Evolutionary conservation across 2,329 filamentous ascomycete species (phyloP).

Genomic region (Penicillium sp.): DNA sequence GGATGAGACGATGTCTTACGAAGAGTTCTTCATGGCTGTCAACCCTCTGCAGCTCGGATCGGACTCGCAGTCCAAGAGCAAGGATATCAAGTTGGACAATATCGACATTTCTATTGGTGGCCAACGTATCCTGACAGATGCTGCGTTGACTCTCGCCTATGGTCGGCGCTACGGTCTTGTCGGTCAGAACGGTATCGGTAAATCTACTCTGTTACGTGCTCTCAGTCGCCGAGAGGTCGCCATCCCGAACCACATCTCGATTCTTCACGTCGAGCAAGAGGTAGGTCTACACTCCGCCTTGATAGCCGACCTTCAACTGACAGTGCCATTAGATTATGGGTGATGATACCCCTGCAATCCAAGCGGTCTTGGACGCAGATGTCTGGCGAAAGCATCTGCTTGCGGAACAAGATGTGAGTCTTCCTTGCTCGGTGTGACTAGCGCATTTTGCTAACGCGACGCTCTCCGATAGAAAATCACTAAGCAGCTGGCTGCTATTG

Average conservation of each 20-base stretch:
- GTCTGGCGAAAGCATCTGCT: slow-evolving; percentile 97
- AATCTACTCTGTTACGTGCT: slow-evolving; percentile 90
- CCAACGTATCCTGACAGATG: slow-evolving; percentile 85
- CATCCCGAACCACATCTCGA: slow-evolving; percentile 96
- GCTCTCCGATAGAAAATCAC: slow-evolving; percentile 66
- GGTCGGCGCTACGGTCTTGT: slow-evolving; percentile 95
- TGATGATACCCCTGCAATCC: slow-evolving; percentile 91
- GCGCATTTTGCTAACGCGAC: slow-evolving; percentile 1
- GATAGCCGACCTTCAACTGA: slow-evolving; percentile 19
- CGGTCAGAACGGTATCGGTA: slow-evolving; percentile 98
- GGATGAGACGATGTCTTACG: slow-evolving; percentile 85
- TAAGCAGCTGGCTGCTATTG: slow-evolving; percentile 72
- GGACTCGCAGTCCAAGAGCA: slow-evolving; percentile 77
- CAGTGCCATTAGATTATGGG: slow-evolving; percentile 69
- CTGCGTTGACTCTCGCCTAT: slow-evolving; percentile 85
- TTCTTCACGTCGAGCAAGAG: slow-evolving; percentile 98
- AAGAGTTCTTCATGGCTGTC: slow-evolving; percentile 99
- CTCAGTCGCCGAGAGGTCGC: slow-evolving; percentile 90
- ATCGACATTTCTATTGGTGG: slow-evolving; percentile 93
- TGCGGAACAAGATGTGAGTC: slow-evolving; percentile 76
- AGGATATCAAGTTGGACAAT: slow-evolving; percentile 97
- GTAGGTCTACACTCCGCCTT: slow-evolving; percentile 49
- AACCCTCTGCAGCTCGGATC: slow-evolving; percentile 88
- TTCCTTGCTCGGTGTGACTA: neutral
- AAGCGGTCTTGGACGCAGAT: slow-evolving; percentile 94